phyloP scores from a whole-genome alignment of 2,329 filamentous ascomycete species.

The Xylariaceae sp. region DNA sequence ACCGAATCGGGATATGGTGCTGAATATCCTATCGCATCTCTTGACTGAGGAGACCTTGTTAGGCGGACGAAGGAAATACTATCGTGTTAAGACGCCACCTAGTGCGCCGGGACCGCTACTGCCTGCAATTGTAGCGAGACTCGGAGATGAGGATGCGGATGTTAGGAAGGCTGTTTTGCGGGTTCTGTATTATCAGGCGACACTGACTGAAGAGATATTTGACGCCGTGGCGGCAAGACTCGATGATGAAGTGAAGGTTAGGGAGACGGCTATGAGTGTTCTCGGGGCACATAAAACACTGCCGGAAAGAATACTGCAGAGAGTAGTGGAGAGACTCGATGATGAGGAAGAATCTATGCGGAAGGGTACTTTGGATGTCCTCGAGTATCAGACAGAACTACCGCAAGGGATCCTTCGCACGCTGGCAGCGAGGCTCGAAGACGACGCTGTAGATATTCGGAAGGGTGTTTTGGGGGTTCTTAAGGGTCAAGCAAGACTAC shows the following conservation, averaged over 20 bases:
- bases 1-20: too few relatives aligned
- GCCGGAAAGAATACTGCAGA: background rate
- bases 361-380: background rate
- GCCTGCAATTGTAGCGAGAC: background rate
- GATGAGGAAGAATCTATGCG: background rate
- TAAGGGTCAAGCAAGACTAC: background rate
- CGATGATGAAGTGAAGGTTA: background rate
- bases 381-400: background rate
- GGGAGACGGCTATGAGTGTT: background rate
- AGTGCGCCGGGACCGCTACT: background rate
- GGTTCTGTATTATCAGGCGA: background rate
- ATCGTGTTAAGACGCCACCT: background rate
- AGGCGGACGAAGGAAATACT: background rate
- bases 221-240: background rate
- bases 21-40: too few relatives aligned
- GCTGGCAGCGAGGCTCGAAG: background rate
- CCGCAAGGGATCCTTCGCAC: background rate
- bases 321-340: background rate
- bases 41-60: background rate
- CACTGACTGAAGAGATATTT: background rate
- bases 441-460: background rate
- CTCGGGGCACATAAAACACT: background rate
- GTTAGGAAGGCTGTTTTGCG: background rate
- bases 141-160: background rate
- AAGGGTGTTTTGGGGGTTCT: background rate